Conservation (phyloP, 2,329 filamentous ascomycete species). For the Annulohypoxylon truncatum region DNA sequence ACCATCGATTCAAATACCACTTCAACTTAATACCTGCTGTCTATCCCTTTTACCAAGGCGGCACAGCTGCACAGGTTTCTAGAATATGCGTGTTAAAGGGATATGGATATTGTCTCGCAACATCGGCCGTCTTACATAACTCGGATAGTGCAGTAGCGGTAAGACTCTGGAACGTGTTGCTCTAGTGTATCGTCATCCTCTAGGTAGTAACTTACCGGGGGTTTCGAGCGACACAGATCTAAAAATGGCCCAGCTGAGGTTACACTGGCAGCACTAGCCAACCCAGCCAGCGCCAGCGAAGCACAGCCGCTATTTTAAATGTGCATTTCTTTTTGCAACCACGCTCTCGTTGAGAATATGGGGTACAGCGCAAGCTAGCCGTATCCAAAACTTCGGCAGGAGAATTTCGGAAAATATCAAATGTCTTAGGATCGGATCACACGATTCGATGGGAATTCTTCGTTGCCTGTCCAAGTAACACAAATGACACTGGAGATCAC, state of each 20-base stretch:
- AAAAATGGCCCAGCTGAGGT: conserved; percentile 23
- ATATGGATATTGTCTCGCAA: neutral
- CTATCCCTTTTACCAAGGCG: neutral
- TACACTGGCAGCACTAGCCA: conserved; percentile 14
- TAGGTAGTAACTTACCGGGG: neutral
- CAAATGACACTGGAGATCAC: conserved; percentile 18
- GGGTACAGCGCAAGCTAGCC: neutral
- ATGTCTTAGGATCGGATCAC: conserved; percentile 10
- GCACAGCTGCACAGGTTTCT: neutral
- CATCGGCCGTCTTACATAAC: neutral
- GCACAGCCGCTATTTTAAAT: conserved; percentile 8
- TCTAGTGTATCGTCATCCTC: conserved; percentile 13
- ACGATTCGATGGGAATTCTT: conserved; percentile 19
- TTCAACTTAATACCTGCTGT: neutral
- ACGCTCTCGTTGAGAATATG: conserved; percentile 1
- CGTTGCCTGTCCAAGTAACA: conserved; percentile 8
- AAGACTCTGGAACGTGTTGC: neutral
- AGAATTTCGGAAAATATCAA: neutral
- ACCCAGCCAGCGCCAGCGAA: neutral
- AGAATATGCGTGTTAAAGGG: neutral
- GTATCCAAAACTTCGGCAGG: neutral
- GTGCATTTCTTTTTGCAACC: neutral
- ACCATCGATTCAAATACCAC: conserved; percentile 13
- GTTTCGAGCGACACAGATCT: conserved; percentile 2
- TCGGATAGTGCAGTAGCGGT: neutral